phyloP scores from a whole-genome alignment of 1,284 basidiomycete species.

The Papiliotrema flavescens region DNA sequence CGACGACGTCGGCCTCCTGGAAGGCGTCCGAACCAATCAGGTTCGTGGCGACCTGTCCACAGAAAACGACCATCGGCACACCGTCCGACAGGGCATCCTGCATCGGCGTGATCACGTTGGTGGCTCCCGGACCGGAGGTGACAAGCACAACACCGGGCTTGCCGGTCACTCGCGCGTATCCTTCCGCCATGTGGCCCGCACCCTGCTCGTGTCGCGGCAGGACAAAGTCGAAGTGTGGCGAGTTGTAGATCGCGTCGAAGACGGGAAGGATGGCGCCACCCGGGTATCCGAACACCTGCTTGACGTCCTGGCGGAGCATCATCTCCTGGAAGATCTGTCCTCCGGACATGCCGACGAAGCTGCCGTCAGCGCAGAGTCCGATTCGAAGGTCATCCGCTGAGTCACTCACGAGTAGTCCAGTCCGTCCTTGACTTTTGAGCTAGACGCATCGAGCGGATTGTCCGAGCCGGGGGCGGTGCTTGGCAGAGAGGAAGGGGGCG shows the following conservation, averaged over 20 bases:
- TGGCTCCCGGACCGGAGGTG: conserved; percentile 95
- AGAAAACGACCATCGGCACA: conserved; percentile 91
- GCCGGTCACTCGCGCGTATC: conserved; percentile 94
- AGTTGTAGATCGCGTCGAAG: conserved; percentile 98
- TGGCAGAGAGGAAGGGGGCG: conserved; percentile 35
- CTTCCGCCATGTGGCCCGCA: conserved; percentile 98
- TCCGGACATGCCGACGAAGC: conserved; percentile 90
- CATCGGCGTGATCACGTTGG: conserved; percentile 97
- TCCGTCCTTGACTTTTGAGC: conserved; percentile 29
- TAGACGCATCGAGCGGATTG: conserved; percentile 18
- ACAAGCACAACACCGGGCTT: conserved; percentile 97
- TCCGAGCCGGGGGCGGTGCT: conserved; percentile 28
- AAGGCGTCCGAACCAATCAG: conserved; percentile 97
- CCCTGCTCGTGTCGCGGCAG: conserved; percentile 97
- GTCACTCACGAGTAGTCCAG: conserved; percentile 43
- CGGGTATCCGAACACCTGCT: conserved; percentile 97
- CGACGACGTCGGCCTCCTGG: conserved; percentile 95
- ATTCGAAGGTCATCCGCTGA: neutral
- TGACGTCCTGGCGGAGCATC: conserved; percentile 96
- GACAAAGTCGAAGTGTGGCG: conserved; percentile 90
- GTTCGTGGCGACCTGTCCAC: conserved; percentile 96
- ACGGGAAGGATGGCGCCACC: conserved; percentile 97
- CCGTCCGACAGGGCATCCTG: conserved; percentile 96
- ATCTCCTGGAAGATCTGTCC: conserved; percentile 99
- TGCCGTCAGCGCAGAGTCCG: conserved; percentile 7